Percentiles rank a stretch among this genome's conserved stretches.
phyloP scores from a whole-genome alignment of 768 basidiomycete species.

The Amanita inopinata region DNA sequence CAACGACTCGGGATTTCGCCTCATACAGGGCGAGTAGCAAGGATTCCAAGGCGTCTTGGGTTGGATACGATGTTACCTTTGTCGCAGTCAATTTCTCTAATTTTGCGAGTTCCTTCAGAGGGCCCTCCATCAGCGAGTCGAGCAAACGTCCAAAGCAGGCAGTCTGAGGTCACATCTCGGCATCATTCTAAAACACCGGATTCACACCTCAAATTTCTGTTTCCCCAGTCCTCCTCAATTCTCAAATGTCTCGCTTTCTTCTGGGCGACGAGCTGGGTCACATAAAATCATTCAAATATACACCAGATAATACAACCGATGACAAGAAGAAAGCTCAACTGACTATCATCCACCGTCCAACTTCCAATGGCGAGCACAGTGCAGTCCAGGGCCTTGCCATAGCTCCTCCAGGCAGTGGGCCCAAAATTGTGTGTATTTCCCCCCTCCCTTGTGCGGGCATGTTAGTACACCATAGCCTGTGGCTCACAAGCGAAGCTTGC shows the following conservation, averaged over 20 bases:
- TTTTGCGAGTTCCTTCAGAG: conserved; percentile 71
- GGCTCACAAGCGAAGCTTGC: conserved; percentile 49
- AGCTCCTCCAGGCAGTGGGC: conserved; percentile 17
- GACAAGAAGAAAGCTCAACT: conserved; percentile 19
- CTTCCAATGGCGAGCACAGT: conserved; percentile 11
- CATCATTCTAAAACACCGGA: not conserved
- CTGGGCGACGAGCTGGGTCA: conserved; percentile 73
- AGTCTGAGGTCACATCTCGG: not conserved
- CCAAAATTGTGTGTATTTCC: conserved; percentile 29
- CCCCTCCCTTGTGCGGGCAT: not conserved
- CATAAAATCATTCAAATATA: conserved; percentile 51
- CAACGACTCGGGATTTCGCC: conserved; percentile 42
- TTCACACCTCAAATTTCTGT: not conserved
- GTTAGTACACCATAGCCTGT: conserved; percentile 7
- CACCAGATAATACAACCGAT: conserved; percentile 18
- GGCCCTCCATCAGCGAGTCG: conserved; percentile 47
- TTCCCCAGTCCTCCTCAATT: not conserved
- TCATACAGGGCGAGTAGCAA: conserved; percentile 49
- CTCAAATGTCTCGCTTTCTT: conserved; percentile 56
- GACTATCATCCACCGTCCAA: not conserved
- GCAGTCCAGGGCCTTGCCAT: conserved; percentile 24
- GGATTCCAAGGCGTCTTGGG: conserved; percentile 52
- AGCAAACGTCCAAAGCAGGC: not conserved
- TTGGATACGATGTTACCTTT: conserved; percentile 45
- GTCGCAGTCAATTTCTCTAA: conserved; percentile 54